These are phyloP conservation scores for Paraphoma chrysanthemicola DNA, from an alignment of 2,329 filamentous ascomycete genomes.

Conservation along the genomic window DNA sequence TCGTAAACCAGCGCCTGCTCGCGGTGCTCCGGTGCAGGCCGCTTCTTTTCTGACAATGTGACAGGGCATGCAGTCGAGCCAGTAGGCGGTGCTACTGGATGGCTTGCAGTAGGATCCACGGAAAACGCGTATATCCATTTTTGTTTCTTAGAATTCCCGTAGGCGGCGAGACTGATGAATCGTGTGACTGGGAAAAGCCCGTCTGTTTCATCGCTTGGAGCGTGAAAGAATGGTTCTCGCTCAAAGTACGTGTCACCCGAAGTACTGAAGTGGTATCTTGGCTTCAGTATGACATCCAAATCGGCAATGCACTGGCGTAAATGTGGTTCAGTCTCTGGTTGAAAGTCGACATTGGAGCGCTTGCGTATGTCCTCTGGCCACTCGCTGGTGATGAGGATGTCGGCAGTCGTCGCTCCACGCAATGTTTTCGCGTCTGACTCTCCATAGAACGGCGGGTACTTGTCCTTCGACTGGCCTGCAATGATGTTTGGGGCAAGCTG, in stretches of 20 bases:
- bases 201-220: conserved; percentile 55
- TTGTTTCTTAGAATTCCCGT: conserved; percentile 76
- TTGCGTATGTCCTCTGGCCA: conserved; percentile 80
- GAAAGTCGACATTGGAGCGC: conserved; percentile 70
- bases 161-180: conserved; percentile 87
- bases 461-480: conserved; percentile 71
- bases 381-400: conserved; percentile 84
- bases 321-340: conserved; percentile 60
- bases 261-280: conserved; percentile 87
- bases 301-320: conserved; percentile 76
- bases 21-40: conserved; percentile 51
- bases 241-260: conserved; percentile 80
- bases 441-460: conserved; percentile 79
- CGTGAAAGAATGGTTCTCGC: conserved; percentile 88
- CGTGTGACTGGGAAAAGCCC: conserved; percentile 73
- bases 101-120: conserved; percentile 69
- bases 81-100: conserved; percentile 66
- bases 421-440: conserved; percentile 77
- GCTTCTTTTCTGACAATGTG: conserved; percentile 64
- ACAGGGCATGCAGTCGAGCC: conserved; percentile 83
- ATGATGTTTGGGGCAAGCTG: conserved; percentile 67
- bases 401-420: conserved; percentile 76
- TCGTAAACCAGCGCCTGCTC: conserved; percentile 47
- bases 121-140: conserved; percentile 77
- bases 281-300: conserved; percentile 78